Base-by-base conservation (phyloP, 352 stramenopile genomes). In the Globisporangium cylindrosporum region DNA sequence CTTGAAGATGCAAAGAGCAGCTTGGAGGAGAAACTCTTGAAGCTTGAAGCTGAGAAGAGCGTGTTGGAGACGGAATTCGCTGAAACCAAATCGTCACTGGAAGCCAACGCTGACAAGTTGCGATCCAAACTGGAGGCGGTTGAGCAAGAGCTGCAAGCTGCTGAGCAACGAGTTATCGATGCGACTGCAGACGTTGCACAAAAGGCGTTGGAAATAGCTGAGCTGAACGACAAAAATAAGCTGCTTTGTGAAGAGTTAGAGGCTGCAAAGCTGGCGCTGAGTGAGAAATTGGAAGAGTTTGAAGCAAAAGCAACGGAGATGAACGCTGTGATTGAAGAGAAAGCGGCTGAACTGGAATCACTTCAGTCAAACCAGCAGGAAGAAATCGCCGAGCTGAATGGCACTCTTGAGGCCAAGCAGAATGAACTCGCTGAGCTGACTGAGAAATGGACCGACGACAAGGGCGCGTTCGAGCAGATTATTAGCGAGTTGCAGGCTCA, bases 321-420 rank as follows among this genome's bases (percentile, higher is more conserved):
- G 63, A 54, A 32, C 22, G 41, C 63, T n/a, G 10, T 22, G 27
- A 2, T 66, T 15, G 36, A 66, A 14, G 49, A 49, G 49, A 65
- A 70, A 48, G 34, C 57, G 0, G 18, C 38, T 1, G 54, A 63
- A 32, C 48, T 15, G 41, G 7, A 9, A 2, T 60, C 60, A 12
- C 63, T 74, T 20, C 66, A 77, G 48, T 53, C 54, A 29, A 72
- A 63, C 46, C 73, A 70, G 53, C 59, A 76, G 59, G 59, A 76
- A 18, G 43, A 62, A 36, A 48, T 70, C 9, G 27, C 32, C 2
- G 46, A 56, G 24, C 22, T 61, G 18, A 67, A 25, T 9, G 41
- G 24, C 14, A 41, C 43, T 22, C 41, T 71, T 8, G 24, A 51
- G 29, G n/a, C 27, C 2, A 66, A 60, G n/a, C 58, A 62, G n/a